phyloP scores from a whole-genome alignment of 2,329 filamentous ascomycete species.

The Colletotrichum phormii region DNA sequence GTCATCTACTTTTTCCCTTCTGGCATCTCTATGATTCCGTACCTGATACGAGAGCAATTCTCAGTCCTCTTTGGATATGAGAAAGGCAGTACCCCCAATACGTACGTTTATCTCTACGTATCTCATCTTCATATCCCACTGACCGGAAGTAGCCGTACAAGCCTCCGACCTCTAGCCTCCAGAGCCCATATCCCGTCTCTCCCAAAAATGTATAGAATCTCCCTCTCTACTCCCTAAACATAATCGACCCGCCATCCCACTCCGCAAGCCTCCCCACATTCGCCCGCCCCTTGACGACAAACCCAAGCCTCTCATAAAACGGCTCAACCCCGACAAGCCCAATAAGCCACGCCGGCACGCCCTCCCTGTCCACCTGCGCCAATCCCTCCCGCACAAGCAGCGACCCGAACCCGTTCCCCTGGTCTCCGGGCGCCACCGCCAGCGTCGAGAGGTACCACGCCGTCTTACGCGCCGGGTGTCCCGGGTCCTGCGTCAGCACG shows the following conservation, averaged over 20 bases:
- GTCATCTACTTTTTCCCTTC: too few relatives aligned
- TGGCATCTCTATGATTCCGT: too few relatives aligned
- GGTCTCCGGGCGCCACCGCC: conserved; percentile 45
- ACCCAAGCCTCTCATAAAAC: conserved; percentile 49
- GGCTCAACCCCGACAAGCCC: conserved; percentile 46
- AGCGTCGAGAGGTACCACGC: conserved; percentile 52
- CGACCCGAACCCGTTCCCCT: conserved; percentile 47
- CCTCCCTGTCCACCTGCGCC: conserved; percentile 42
- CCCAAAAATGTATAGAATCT: too few relatives aligned
- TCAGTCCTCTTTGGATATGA: too few relatives aligned
- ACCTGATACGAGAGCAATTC: too few relatives aligned
- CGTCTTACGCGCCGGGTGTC: conserved; percentile 42
- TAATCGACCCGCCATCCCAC: conserved; percentile 51
- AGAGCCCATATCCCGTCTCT: too few relatives aligned
- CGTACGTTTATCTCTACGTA: too few relatives aligned
- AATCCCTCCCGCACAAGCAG: conserved; percentile 47
- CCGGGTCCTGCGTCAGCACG: conserved; percentile 40
- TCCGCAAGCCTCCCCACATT: conserved; percentile 49
- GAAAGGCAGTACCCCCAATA: too few relatives aligned
- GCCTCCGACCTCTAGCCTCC: background rate
- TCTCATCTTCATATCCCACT: too few relatives aligned
- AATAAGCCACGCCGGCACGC: conserved; percentile 47
- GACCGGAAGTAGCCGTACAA: background rate
- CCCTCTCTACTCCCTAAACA: conserved; percentile 47
- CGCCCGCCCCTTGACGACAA: conserved; percentile 47